A percentile compares a stretch with the other conserved stretches of the same genome.
These are phyloP conservation scores for Plantago lanceolata DNA, from an alignment of 305 asterid species.

Conservation along the genomic window DNA sequence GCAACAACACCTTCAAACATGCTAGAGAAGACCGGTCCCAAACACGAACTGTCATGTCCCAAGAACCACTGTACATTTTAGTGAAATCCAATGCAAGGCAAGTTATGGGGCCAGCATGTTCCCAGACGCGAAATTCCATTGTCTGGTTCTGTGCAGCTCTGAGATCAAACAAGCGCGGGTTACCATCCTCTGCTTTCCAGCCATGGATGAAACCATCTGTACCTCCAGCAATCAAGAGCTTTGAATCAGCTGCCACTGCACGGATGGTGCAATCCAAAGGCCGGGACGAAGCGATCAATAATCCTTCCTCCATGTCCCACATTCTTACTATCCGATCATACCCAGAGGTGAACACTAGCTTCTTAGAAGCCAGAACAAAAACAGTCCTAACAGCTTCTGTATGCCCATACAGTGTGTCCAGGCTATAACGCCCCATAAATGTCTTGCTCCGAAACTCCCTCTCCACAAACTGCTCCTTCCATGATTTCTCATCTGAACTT, in stretches of 20 bases:
- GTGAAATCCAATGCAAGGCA: conserved; percentile 73
- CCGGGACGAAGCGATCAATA: conserved; percentile 64
- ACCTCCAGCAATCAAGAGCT: conserved; percentile 82
- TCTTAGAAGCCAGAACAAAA: conserved; percentile 66
- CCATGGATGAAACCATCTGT: conserved; percentile 91
- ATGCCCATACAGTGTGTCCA: conserved; percentile 78
- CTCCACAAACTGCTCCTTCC: conserved; percentile 86
- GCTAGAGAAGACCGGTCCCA: conserved; percentile 71
- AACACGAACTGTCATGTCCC: conserved; percentile 88
- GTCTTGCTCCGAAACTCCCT: conserved; percentile 83
- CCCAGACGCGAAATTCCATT: conserved; percentile 73
- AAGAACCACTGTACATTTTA: conserved; percentile 86
- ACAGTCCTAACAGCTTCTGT: conserved; percentile 78
- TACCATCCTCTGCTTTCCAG: conserved; percentile 73
- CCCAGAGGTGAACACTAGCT: conserved; percentile 78
- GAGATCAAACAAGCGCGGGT: conserved; percentile 72
- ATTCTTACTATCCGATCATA: conserved; percentile 84
- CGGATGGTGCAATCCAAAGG: conserved; percentile 92
- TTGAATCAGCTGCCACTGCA: conserved; percentile 79
- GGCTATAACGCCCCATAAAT: conserved; percentile 69
- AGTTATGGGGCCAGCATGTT: conserved; percentile 83
- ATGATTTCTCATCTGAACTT: conserved; percentile 51
- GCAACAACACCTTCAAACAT: conserved; percentile 67
- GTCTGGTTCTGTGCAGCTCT: conserved; percentile 47
- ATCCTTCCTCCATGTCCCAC: conserved; percentile 92